Base-by-base conservation (phyloP, 495 filamentous ascomycete genomes). In the Pseudevernia furfuracea region DNA sequence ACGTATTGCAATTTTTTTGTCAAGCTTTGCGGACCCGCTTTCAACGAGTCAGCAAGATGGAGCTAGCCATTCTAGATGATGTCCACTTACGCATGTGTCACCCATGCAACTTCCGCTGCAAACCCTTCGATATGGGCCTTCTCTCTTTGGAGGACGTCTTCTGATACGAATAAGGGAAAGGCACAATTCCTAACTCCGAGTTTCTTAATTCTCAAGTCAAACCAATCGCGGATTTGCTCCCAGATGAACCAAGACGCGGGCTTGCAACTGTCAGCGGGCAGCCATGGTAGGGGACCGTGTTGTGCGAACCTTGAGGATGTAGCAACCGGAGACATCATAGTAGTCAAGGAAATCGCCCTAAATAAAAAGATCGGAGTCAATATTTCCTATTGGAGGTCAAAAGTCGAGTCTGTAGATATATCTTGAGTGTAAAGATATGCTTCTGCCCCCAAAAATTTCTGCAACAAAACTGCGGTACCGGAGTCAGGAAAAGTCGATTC, bases 61-160 rank as follows among this genome's bases (percentile, higher is more conserved):
- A 69, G 57, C 37, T 61, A 62, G 66, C 62, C 55, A 49, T 25
- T 14, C 62, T 17, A n/a, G 49, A 38, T 58, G 0, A 6, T 12
- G 57, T 62, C 53, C 30, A 75, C 86, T 77, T 82, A 92, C 87
- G 91, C 92, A 76, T 94, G 90, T 38, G 95, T 97, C 46, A 99
- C 95, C 94, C 94, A 97, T 60, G 95, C 95, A 66, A 99, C 87
- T 76, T 99, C 94, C 59, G 94, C 91, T 62, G 92, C 93, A 75
- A 97, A 97, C 34, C 95, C 95, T 76, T 98, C 92, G 62, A 98
- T 87, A 72, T 98, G 95, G 65, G 91, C 89, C 82, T 97, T 97
- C 79, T 97, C 95, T 69, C 88, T 85, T 78, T 97, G 85, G 69
- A 99, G 78, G 15, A 92, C 91, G 77, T 92, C 93, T 68, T 89